Evolutionary conservation across 1,284 basidiomycete species (phyloP).

Genomic region (Malassezia arunalokei): DNA sequence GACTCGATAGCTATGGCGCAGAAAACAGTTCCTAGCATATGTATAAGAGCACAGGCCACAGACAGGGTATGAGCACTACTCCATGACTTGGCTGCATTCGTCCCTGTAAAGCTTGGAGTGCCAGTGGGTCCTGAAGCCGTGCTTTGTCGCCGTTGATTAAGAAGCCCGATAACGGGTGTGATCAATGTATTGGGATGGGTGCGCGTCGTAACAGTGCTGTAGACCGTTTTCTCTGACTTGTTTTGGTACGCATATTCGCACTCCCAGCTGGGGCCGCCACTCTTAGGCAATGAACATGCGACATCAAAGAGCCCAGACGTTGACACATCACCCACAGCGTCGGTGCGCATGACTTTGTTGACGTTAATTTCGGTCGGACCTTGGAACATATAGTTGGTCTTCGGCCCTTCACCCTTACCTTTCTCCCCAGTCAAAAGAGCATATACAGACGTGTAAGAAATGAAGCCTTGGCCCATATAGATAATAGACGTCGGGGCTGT

Average conservation of each 20-base stretch:
- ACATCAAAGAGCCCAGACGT: conserved; percentile 6
- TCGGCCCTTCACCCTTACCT: background rate
- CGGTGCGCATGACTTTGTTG: background rate
- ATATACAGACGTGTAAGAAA: conserved; percentile 6
- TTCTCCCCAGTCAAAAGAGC: conserved; percentile 4
- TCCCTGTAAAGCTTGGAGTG: background rate
- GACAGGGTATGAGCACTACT: too few species aligned
- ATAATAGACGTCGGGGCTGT: background rate
- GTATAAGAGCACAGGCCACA: too few species aligned
- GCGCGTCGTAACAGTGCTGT: background rate
- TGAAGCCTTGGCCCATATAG: conserved; percentile 7
- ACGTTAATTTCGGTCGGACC: background rate
- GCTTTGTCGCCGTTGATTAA: conserved; percentile 1
- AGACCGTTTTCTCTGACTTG: background rate
- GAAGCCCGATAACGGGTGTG: conserved; percentile 3
- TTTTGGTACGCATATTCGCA: conserved; percentile 1
- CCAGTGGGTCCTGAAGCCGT: background rate
- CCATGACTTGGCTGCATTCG: too few species aligned
- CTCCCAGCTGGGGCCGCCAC: background rate
- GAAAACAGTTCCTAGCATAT: too few species aligned
- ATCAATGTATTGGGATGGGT: background rate
- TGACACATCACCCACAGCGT: background rate
- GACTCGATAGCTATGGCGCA: too few species aligned
- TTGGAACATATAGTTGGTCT: conserved; percentile 11
- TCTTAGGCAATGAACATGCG: background rate